Evolutionary conservation across 306 rosid genomes (phyloP).

Genomic region (Parietaria judaica): DNA sequence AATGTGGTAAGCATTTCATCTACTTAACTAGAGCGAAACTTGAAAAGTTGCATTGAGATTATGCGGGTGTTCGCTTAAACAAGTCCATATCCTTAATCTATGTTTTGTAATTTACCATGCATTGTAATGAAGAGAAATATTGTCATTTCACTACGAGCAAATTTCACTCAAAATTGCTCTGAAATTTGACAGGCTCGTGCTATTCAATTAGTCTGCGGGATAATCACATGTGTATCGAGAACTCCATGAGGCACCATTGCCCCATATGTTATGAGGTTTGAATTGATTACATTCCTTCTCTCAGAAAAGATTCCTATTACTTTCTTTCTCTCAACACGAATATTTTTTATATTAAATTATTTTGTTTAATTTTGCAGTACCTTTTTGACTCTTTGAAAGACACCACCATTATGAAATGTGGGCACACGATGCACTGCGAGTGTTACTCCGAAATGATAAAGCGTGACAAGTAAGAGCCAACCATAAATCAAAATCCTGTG

Average conservation of each 20-base stretch:
- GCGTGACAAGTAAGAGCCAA: constrained; percentile 53
- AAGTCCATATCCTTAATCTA: too few relatives aligned
- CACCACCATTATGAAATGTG: constrained; percentile 82
- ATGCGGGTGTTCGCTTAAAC: too few relatives aligned
- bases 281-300: too few relatives aligned
- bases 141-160: too few relatives aligned
- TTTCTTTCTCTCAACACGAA: too few relatives aligned
- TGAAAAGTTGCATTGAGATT: too few relatives aligned
- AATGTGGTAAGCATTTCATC: constrained; percentile 59
- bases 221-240: constrained; percentile 86
- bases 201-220: constrained; percentile 55
- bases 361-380: constrained; percentile 36
- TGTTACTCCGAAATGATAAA: constrained; percentile 73
- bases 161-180: too few relatives aligned
- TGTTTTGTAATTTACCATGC: too few relatives aligned
- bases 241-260: constrained; percentile 96
- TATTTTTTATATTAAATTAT: neutral
- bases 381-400: constrained; percentile 83
- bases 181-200: constrained; percentile 55
- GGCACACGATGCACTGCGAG: constrained; percentile 89
- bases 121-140: too few relatives aligned
- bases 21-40: neutral
- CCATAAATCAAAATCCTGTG: neutral
- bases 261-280: constrained; percentile 93
- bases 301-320: too few relatives aligned